Base-by-base conservation (phyloP, 768 basidiomycete genomes). In the Paxillus involutus region DNA sequence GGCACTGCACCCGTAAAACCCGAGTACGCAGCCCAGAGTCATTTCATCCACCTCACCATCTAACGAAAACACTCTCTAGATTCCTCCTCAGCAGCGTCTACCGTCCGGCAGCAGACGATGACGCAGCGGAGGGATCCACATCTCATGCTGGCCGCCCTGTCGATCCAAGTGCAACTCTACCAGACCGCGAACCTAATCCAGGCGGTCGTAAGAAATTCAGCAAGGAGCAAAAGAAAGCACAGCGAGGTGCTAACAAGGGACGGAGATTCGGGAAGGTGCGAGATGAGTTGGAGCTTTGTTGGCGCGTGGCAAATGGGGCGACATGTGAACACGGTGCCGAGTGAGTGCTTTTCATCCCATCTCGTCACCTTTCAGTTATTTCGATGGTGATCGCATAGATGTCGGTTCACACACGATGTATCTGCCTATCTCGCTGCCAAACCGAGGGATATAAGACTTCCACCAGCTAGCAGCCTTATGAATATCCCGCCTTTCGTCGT, bases 241-340 rank as follows among this genome's bases (percentile, higher is more conserved):
- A 83, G 55, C 76, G 82, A 32, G 94, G 94, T 2, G 84, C 86
- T 55, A 97, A 96, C 70, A 95, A 93, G 66, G 86, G 83, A 12
- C 72, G 95, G 40, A 79, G 84, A 13, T 94, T 93, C 69, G 84
- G 79, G 16, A 88, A 88, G 64, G 77, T 89, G 16, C 77, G 82
- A 49, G 94, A 95, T 63, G 88, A 89, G 42, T 71, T 92, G 3
- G 86, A 92, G 33, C 73, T 98, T 26, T 98, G 95, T 71, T 89
- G 86, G 81, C 81, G 78, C 48, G 72, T 93, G 48, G 94, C 91
- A 3, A 82, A 77, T 48, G 89, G 87, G 0, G 73, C 76, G 33
- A 61, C 74, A 8, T 97, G 94, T 64, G 85, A 89, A 57, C 83
- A 83, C 59, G 89, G 89, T 17, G 71, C 76, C 49, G 77, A 84